These are phyloP conservation scores for Rhodotorula kratochvilovae DNA, from an alignment of 768 basidiomycete genomes.

Conservation along the genomic window DNA sequence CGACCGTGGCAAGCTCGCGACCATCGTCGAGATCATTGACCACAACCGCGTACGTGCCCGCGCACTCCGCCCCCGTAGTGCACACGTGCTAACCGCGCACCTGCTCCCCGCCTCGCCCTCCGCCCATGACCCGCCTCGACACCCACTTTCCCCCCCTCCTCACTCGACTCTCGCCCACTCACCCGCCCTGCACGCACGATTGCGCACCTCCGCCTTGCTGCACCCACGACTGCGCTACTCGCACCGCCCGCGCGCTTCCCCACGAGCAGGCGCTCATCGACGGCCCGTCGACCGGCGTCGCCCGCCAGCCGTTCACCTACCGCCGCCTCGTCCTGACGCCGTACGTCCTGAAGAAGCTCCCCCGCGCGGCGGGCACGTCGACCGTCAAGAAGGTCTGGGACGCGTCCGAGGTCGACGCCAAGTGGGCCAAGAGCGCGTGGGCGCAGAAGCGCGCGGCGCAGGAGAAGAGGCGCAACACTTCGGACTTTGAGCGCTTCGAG, in stretches of 20 bases:
- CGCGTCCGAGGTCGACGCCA: constrained; percentile 72
- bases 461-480: constrained; percentile 67
- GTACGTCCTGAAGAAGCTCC: constrained; percentile 71
- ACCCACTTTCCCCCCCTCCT: not conserved
- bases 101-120: not conserved
- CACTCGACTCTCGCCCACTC: not conserved
- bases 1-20: constrained; percentile 79
- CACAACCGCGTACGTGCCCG: constrained; percentile 77
- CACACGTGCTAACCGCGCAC: not conserved
- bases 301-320: constrained; percentile 87
- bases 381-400: constrained; percentile 79
- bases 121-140: not conserved
- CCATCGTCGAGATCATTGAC: constrained; percentile 96
- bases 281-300: constrained; percentile 83
- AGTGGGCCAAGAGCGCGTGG: constrained; percentile 87
- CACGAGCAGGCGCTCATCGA: constrained; percentile 79
- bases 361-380: constrained; percentile 78
- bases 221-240: too few species aligned
- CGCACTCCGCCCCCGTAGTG: not conserved
- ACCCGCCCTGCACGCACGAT: not conserved
- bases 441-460: constrained; percentile 75
- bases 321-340: constrained; percentile 88
- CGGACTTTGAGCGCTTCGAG: constrained; percentile 87
- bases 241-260: not conserved
- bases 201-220: not conserved